Evolutionary conservation across 192 early-diverging fungal species (phyloP), one percentile per base, ranked within the genome.

Genomic region (Coemansia pectinata): DNA sequence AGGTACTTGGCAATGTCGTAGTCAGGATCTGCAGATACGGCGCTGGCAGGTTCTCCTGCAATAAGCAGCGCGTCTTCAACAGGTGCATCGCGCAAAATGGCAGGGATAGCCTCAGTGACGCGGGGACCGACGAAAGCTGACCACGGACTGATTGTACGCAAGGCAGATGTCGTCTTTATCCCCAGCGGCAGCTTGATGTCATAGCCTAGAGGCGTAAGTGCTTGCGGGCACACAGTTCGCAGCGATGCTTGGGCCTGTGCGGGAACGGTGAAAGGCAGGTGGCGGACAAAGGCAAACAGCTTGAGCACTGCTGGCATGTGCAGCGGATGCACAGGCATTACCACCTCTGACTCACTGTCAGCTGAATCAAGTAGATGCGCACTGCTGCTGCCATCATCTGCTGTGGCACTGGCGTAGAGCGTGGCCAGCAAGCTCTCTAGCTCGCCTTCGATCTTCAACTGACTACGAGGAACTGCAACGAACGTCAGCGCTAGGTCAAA

Each of bases 61-160:
- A 89, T 83, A 19, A 81, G 68, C 38, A 88, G 69, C 4, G 85
- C 72, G 1, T 72, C 73, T 10, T 70, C 57, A 19, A 71, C 63
- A 2, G 67, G 65, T 39, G 84, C 74, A 11, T 72, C 64, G 3
- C 63, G 63, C 36, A 88, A 52, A 12, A 85, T 76, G 14, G 79
- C 67, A 12, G 86, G 73, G n/a, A 88, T 78, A 8, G 75, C 74
- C 10, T 72, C 61, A 11, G 83, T 85, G 10, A 91, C 77, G 5
- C 81, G 84, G 11, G 87, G 85, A 0, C 87, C 89, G 61, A 87
- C 79, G 62, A 85, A 79, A 12, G 86, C 85, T 3, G 87, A 85
- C 73, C 84, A 90, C 17, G 89, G 88, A 48, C 87, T 88, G 70
- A 91, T 84, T 3, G 88, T 91, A 38, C 90, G 88, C 63, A 91